Evolutionary conservation across 495 filamentous ascomycete species (phyloP).

Genomic region (Tuber umbilicatum): DNA sequence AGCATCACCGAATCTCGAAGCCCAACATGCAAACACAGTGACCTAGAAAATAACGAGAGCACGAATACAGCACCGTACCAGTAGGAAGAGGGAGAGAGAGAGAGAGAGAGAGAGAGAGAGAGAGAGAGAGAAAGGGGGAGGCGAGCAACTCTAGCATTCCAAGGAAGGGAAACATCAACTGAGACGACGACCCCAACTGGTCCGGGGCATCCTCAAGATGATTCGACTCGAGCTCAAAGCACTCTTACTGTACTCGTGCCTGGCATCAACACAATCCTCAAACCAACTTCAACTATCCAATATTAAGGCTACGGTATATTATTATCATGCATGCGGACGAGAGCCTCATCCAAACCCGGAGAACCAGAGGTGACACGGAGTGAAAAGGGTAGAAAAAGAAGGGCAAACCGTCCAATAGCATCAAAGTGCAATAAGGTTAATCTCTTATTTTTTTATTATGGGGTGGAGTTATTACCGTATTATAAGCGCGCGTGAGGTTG

Average conservation of each 20-base stretch:
- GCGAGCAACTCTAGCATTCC: background rate
- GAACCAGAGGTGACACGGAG: background rate
- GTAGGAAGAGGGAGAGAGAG: background rate
- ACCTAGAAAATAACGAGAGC: too few relatives aligned
- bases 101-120: background rate
- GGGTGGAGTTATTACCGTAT: background rate
- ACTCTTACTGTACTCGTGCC: background rate
- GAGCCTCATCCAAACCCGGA: background rate
- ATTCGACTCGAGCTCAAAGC: background rate
- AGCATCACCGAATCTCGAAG: background rate
- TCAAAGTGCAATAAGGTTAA: background rate
- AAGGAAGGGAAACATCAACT: background rate
- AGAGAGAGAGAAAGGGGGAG: background rate
- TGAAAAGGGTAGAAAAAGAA: background rate
- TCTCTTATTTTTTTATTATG: background rate
- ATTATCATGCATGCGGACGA: background rate
- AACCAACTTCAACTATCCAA: background rate
- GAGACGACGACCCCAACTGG: background rate
- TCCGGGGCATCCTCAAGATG: background rate
- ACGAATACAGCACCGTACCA: background rate
- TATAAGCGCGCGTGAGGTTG: constrained; percentile 1
- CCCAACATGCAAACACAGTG: background rate
- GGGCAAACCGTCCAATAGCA: background rate
- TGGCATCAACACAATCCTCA: background rate
- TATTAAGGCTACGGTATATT: background rate